Base-by-base conservation (phyloP, 1,139 yeast species). In the Suhomyces bribrorum region DNA sequence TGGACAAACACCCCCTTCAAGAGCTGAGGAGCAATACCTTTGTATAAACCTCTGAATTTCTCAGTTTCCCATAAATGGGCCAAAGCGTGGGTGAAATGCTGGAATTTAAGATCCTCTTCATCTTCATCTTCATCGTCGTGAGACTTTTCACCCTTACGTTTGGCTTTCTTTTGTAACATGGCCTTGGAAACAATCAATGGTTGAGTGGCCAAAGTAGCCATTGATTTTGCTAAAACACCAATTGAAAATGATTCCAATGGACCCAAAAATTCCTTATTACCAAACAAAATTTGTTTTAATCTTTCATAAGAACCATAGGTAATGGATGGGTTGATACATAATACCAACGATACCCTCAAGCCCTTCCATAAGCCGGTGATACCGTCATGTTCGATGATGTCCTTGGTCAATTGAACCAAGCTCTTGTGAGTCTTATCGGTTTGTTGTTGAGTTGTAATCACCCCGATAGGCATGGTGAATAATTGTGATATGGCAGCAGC, bases 401-500 rank as follows among this genome's bases (percentile, higher is more conserved):
- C 79, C 43, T 69, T 64, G 22, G 81, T 75, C 36, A 83, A 71
- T 37, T 66, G 65, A 24, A 65, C 42, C 45, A 81, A 69, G 17
- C 73, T 61, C 41, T 62, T 64, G 37, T 66, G 71, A 12, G 57
- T 52, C 47, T 67, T 67, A 44, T 73, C 70, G 20, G 89, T 83
- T 64, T 87, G 96, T 58, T 87, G 95, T 53, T 84, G 83, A 9
- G 96, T 86, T 13, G 95, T 83, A 34, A 87, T 77, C 11, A 87
- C 94, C 16, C 85, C 79, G 40, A 87, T 82, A 11, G 96, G 96
- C 66, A 83, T 83, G 20, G 95, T 86, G 60, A 86, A 83, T 44
- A 86, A 50, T 61, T 87, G 95, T 5, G 95, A 87, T 29, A 86
- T 69, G 0, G 94, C 88, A 5, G 95, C 96, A 3, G 96, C 95